These are phyloP conservation scores for Arthrobotrys pseudoclavata DNA, from an alignment of 2,329 filamentous ascomycete species.

Conservation along the genomic window DNA sequence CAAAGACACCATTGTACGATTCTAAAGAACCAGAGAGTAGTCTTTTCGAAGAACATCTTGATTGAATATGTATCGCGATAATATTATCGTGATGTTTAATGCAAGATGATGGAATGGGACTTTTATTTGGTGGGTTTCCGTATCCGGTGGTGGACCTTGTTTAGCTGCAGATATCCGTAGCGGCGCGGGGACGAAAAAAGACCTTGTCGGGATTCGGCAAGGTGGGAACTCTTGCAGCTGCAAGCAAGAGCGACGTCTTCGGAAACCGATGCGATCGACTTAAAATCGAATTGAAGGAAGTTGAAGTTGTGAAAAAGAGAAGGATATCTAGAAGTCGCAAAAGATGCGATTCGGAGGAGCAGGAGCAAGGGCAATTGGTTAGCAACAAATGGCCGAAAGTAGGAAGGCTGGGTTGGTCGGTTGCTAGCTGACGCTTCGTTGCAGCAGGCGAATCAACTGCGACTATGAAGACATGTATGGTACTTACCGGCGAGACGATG, in stretches of 20 bases:
- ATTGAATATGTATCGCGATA: neutral
- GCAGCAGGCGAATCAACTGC: constrained; percentile 20
- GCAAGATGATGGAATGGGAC: constrained; percentile 18
- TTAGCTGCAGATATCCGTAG: constrained; percentile 14
- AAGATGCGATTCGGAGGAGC: neutral
- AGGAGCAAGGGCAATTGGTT: constrained; percentile 4
- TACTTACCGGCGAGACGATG: neutral
- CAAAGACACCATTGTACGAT: constrained; percentile 51
- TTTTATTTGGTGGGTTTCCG: constrained; percentile 1
- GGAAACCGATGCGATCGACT: neutral
- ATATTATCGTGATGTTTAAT: neutral
- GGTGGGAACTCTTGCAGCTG: neutral
- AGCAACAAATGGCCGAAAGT: constrained; percentile 11
- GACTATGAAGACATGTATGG: neutral
- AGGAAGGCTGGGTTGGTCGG: constrained; percentile 33
- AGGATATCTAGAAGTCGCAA: constrained; percentile 25
- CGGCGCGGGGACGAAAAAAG: constrained; percentile 13
- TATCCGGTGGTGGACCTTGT: neutral
- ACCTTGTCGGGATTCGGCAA: constrained; percentile 15
- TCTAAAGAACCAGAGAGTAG: constrained; percentile 51
- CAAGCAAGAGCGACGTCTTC: constrained; percentile 5
- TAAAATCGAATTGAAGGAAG: neutral
- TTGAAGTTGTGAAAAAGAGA: neutral
- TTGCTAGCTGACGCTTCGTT: constrained; percentile 21
- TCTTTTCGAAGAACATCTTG: constrained; percentile 57